These are phyloP conservation scores for carrot (Daucus carota) DNA, from an alignment of 129 eudicot species.

Conservation along the genomic window DNA sequence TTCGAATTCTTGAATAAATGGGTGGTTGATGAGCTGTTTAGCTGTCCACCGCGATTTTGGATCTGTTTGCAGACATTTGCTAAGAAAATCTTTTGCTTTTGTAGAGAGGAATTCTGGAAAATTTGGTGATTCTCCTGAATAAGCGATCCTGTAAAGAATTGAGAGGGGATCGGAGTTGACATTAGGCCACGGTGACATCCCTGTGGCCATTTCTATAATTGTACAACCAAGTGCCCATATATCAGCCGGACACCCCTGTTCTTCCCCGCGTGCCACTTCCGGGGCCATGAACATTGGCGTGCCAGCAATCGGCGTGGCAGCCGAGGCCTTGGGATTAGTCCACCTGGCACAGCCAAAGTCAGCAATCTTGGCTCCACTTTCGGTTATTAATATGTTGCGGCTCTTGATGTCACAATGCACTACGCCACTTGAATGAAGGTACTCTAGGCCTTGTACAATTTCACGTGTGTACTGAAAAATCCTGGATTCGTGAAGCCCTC, in stretches of 20 bases:
- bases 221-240: conserved; percentile 84
- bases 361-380: conserved; percentile 43
- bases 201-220: conserved; percentile 66
- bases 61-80: conserved; percentile 45
- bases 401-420: conserved; percentile 83
- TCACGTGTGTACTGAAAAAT: conserved; percentile 35
- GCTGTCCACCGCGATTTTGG: conserved; percentile 60
- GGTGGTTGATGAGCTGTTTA: conserved; percentile 45
- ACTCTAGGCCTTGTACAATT: conserved; percentile 53
- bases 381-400: conserved; percentile 37
- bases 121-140: conserved; percentile 50
- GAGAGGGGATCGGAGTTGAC: conserved; percentile 24
- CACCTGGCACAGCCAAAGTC: conserved; percentile 78
- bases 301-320: conserved; percentile 29
- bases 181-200: conserved; percentile 47
- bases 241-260: conserved; percentile 67
- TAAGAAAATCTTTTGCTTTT: conserved; percentile 49
- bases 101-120: conserved; percentile 38
- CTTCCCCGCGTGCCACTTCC: conserved; percentile 69
- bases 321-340: conserved; percentile 3
- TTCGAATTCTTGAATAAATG: conserved; percentile 33
- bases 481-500: conserved; percentile 25
- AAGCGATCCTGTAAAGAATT: conserved; percentile 44
- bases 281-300: conserved; percentile 84
- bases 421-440: conserved; percentile 51